These are phyloP conservation scores for Clavariopsis aquatica DNA, from an alignment of 495 filamentous ascomycete species.

Conservation along the genomic window DNA sequence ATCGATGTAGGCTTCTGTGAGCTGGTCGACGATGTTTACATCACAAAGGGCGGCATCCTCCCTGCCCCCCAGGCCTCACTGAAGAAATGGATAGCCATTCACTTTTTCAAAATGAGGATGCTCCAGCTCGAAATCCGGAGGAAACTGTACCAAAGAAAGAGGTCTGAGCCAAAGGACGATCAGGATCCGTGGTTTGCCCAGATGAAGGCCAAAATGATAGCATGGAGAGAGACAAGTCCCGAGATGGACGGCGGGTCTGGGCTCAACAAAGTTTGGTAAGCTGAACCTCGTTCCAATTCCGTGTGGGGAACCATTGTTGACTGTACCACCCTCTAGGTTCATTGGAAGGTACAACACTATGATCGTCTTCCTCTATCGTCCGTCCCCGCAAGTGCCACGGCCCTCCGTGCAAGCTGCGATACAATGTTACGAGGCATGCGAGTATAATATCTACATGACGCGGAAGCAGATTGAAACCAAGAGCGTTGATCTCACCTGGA, in stretches of 20 bases:
- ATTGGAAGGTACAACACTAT: constrained; percentile 76
- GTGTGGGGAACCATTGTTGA: background rate
- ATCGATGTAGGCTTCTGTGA: constrained; percentile 82
- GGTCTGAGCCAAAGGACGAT: constrained; percentile 69
- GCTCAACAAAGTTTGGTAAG: constrained; percentile 65
- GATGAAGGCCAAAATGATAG: constrained; percentile 74
- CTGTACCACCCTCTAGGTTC: constrained; percentile 66
- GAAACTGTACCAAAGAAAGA: constrained; percentile 77
- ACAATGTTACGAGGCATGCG: constrained; percentile 77
- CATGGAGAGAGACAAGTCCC: constrained; percentile 68
- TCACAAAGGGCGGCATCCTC: constrained; percentile 73
- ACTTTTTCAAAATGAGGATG: constrained; percentile 89
- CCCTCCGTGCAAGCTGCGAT: constrained; percentile 72
- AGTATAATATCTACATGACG: constrained; percentile 76
- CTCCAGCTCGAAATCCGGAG: constrained; percentile 84
- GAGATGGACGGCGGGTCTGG: constrained; percentile 64
- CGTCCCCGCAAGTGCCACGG: constrained; percentile 85
- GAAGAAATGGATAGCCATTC: constrained; percentile 82
- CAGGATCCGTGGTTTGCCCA: constrained; percentile 79
- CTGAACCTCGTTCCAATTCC: background rate
- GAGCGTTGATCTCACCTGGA: constrained; percentile 85
- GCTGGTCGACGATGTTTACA: constrained; percentile 73
- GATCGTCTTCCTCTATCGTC: constrained; percentile 78
- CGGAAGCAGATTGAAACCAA: constrained; percentile 71
- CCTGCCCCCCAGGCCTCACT: constrained; percentile 64